A percentile compares a stretch with the other conserved stretches of the same genome.
phyloP scores from a whole-genome alignment of 805 yeast genomes.

The Saturnispora zaruensis region DNA sequence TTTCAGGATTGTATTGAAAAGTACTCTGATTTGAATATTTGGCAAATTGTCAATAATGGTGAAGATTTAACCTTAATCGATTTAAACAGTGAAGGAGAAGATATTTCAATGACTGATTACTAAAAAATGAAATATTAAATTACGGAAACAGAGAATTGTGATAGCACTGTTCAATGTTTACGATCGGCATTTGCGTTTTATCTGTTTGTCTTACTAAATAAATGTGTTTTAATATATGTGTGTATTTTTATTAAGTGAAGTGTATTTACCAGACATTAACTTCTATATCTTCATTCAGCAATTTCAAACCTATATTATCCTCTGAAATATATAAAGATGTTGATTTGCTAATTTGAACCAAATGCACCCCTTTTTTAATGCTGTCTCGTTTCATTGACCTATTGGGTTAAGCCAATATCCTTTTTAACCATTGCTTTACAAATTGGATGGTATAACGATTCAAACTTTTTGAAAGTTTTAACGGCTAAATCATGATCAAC shows the following conservation, averaged over 20 bases:
- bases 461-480: slow-evolving; percentile 50
- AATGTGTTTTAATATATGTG: background rate
- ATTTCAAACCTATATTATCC: background rate
- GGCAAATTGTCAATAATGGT: slow-evolving; percentile 70
- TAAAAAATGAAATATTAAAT: background rate
- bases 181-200: background rate
- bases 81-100: slow-evolving; percentile 25
- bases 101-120: slow-evolving; percentile 6
- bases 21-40: slow-evolving; percentile 62
- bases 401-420: slow-evolving; percentile 45
- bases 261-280: background rate
- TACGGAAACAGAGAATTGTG: background rate
- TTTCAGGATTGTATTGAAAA: slow-evolving; percentile 67
- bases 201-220: background rate
- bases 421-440: slow-evolving; percentile 76
- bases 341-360: background rate
- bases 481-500: slow-evolving; percentile 63
- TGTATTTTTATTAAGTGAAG: background rate
- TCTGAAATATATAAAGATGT: background rate
- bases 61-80: slow-evolving; percentile 51
- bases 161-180: background rate
- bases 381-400: background rate
- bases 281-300: background rate
- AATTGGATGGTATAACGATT: slow-evolving; percentile 70
- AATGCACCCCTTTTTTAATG: background rate